A percentile compares a stretch with the other conserved stretches of the same genome.
Evolutionary conservation across 2,329 filamentous ascomycete species (phyloP).

Genomic region (Colletotrichum sp.): DNA sequence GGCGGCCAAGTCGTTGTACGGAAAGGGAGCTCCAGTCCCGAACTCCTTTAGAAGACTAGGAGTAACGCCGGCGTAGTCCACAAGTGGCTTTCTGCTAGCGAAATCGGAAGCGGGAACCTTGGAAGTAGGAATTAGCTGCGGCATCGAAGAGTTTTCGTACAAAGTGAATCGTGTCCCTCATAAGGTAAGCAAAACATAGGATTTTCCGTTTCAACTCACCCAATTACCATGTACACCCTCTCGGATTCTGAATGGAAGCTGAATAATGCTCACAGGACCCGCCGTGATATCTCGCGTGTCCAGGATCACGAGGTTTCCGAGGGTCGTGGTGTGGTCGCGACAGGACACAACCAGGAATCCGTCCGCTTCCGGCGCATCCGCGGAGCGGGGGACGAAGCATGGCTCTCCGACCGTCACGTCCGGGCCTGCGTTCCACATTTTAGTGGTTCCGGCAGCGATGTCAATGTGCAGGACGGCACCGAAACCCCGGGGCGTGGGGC

Average conservation of each 20-base stretch:
- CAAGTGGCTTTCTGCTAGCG: neutral
- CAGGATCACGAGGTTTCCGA: neutral
- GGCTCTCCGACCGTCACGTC: neutral
- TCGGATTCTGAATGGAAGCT: neutral
- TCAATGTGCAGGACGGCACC: neutral
- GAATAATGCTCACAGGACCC: neutral
- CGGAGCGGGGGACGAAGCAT: accelerated
- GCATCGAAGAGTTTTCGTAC: neutral
- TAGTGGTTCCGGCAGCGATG: neutral
- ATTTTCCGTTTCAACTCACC: neutral
- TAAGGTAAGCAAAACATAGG: accelerated
- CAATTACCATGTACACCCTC: neutral
- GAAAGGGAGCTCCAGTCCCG: accelerated
- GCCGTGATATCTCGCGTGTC: neutral
- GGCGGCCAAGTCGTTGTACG: neutral
- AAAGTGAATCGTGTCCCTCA: accelerated
- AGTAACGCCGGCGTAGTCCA: neutral
- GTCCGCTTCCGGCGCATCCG: neutral
- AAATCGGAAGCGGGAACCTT: neutral
- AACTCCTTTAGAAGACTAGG: neutral
- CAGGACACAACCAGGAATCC: neutral
- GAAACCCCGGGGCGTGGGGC: neutral
- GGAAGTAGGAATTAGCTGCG: accelerated
- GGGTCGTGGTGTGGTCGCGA: neutral
- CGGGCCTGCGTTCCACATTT: neutral